Base-by-base conservation (phyloP, 2,329 filamentous ascomycete genomes). In the Alternaria brassicicola region DNA sequence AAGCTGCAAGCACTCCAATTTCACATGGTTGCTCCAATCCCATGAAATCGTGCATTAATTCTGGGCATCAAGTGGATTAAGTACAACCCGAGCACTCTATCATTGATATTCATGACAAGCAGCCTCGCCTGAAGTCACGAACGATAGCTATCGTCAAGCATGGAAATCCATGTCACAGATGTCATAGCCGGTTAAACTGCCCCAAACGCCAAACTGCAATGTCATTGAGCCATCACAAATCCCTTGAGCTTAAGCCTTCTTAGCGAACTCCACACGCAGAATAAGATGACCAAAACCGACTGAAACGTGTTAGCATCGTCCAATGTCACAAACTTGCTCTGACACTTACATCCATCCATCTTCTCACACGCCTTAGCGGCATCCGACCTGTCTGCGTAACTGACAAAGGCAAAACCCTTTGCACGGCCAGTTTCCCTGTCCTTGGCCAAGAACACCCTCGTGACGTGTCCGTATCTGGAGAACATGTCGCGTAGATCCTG, bases 381-480 rank as follows among this genome's bases (percentile, higher is more conserved):
- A 79, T 99, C 95, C 68, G 84, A 80, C 69, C 95, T 85, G 79
- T 99, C 95, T 60, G 90, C 91, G 76, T 95, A 99, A 80, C 92
- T 96, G 84, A 99, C 96, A 79, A 99, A 99, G 25, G 96, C 96
- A 78, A 99, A 99, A 63, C 95, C 95, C 88, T 99, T 99, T 71
- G 95, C 95, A 78, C 94, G 84, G 61, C 93, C 92, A 38, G 95
- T 99, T 73, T 99, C 95, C 77, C 95, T 86, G 83, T 99, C 95
- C 86, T 97, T 98, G 73, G 95, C 95, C 74, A 99, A 81, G 85
- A 99, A 99, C 49, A 99, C 95, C 79, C 95, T 89, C 56, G 94
- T 98, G 76, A 99, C 95, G 69, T 93, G 91, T 75, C 95, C 95
- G 78, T 95, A 97, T 69, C 95, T 88, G 83, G 96, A 93, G 84